Evolutionary conservation across 2,329 filamentous ascomycete genomes (phyloP), one percentile per base, ranked within the genome.

Genomic region (Clarireedia homoeocarpa): DNA sequence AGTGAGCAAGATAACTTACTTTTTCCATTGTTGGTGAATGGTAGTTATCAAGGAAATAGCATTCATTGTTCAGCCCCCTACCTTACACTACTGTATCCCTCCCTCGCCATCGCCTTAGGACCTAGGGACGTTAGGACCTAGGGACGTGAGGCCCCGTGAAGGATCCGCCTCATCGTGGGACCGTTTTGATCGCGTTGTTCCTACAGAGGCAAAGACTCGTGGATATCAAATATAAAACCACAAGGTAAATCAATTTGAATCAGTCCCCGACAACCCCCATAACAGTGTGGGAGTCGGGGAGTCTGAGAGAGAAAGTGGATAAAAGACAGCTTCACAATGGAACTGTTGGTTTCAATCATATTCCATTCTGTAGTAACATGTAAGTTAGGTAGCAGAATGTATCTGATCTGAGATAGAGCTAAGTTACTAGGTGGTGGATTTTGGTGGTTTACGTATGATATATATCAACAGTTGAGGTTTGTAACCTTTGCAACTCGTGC

Each of bases 151-250:
- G 12, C 30, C 30, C 6, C 30, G 30, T 12, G 30, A 34, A 34
- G 30, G 12, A 34, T 9, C 30, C 30, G 30, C 30, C 14, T 14
- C 30, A 12, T 40, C n/a, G 24, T 54, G 44, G 52, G 45, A 42
- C 48, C 45, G 52, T 54, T 49, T 12, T 20, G 30, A 53, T 39
- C 34, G 30, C 44, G 51, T 40, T 34, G 42, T 48, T 34, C 30
- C 30, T 20, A 42, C n/a, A 20, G 42, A 23, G 45, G 24, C 51
- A 42, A 42, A 42, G n/a, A n/a, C 39, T 42, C 38, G 45, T 40
- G 46, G 46, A 54, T 40, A 36, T 42, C 39, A 17, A 55, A 50
- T 55, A 55, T 50, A 50, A 55, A 44, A 34, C 53, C 53, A 55
- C 53, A 46, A 55, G 46, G 30, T 14, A 14, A 34, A 34, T 12